Evolutionary conservation across 2,329 filamentous ascomycete species (phyloP).

Genomic region (Epichloe bromicola): DNA sequence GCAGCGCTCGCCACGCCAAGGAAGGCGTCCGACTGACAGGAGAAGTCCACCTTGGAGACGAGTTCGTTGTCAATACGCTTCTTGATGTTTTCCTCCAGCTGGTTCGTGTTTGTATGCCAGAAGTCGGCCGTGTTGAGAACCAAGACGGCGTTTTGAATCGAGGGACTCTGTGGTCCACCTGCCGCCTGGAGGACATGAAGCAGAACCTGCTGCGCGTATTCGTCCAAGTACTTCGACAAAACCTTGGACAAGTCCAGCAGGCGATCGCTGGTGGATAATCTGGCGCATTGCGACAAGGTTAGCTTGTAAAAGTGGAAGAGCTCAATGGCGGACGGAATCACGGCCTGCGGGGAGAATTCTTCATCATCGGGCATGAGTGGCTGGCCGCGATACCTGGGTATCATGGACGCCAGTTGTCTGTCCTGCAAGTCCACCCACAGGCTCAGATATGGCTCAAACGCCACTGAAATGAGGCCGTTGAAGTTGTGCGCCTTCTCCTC

Average conservation of each 20-base stretch:
- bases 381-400: constrained; percentile 78
- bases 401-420: constrained; percentile 68
- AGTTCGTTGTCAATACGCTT: constrained; percentile 74
- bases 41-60: constrained; percentile 66
- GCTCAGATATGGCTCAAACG: constrained; percentile 93
- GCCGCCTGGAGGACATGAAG: constrained; percentile 50
- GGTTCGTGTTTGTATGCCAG: constrained; percentile 85
- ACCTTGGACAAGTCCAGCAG: constrained; percentile 74
- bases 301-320: constrained; percentile 95
- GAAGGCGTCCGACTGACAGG: constrained; percentile 88
- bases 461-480: constrained; percentile 83
- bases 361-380: constrained; percentile 72
- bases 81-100: constrained; percentile 90
- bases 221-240: constrained; percentile 85
- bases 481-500: constrained; percentile 69
- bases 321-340: constrained; percentile 88
- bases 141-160: constrained; percentile 64
- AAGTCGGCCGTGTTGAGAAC: constrained; percentile 96
- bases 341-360: constrained; percentile 80
- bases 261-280: constrained; percentile 81
- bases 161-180: constrained; percentile 38
- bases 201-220: constrained; percentile 88
- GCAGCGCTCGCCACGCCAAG: constrained; percentile 86
- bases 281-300: constrained; percentile 86
- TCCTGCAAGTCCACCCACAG: constrained; percentile 97